Evolutionary conservation across 441 rosid genomes (phyloP).

Genomic region (Brassica balearica): DNA sequence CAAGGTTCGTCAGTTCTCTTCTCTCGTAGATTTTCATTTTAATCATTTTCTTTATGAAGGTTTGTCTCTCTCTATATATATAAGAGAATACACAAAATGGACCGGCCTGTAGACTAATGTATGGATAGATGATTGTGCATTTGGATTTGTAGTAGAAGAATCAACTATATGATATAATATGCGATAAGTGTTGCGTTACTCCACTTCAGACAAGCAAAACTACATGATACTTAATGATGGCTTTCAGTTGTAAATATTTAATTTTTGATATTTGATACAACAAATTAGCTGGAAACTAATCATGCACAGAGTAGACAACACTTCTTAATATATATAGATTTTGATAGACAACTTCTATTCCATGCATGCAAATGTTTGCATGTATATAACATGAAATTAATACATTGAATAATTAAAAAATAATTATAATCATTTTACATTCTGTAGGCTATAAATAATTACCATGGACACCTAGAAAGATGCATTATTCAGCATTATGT

Average conservation of each 20-base stretch:
- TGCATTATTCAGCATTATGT: background rate
- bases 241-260: background rate
- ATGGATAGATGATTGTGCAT: background rate
- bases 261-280: background rate
- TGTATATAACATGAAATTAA: background rate
- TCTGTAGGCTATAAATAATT: background rate
- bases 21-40: background rate
- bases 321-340: background rate
- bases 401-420: background rate
- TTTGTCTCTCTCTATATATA: background rate
- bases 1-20: conserved; percentile 22
- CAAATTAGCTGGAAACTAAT: background rate
- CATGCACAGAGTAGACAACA: background rate
- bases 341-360: background rate
- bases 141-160: conserved; percentile 9
- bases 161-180: background rate
- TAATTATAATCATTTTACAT: background rate
- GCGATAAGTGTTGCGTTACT: background rate
- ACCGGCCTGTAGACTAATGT: background rate
- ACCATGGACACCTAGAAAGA: background rate
- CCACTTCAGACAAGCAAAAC: background rate
- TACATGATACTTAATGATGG: background rate
- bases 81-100: conserved; percentile 2
- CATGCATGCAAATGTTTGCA: background rate
- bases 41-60: background rate